These are phyloP conservation scores for Micractinium conductrix DNA, from an alignment of 139 green algal species.

Conservation along the genomic window DNA sequence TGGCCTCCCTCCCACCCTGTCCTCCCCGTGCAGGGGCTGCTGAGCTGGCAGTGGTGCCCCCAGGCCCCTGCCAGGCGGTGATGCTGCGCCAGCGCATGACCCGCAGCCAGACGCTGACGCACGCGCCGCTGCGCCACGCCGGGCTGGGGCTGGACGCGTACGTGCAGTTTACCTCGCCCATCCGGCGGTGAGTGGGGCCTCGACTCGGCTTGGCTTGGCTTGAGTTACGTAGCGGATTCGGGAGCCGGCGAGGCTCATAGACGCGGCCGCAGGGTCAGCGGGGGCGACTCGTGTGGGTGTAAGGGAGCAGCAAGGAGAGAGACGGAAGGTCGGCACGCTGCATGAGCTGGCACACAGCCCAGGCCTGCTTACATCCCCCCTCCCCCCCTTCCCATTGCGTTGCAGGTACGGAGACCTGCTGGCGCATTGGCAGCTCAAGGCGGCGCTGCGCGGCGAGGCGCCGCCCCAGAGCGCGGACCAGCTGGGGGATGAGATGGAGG, in stretches of 20 bases:
- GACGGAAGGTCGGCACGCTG: not conserved
- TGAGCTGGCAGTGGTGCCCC: constrained; percentile 63
- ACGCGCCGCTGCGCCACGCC: constrained; percentile 59
- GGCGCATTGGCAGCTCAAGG: constrained; percentile 87
- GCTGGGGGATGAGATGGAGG: constrained; percentile 44
- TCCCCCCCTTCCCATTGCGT: not conserved
- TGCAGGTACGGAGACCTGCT: constrained; percentile 80
- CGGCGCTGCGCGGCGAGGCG: constrained; percentile 49
- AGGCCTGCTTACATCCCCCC: not conserved
- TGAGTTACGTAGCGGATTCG: no score
- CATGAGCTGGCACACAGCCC: not conserved
- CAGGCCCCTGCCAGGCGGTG: constrained; percentile 62
- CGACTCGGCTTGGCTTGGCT: no score
- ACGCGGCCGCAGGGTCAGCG: no score
- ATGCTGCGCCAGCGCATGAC: constrained; percentile 77
- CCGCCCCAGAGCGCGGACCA: constrained; percentile 42
- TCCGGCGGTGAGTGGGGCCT: constrained; percentile 63
- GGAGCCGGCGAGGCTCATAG: no score
- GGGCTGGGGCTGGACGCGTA: constrained; percentile 79
- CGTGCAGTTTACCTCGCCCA: constrained; percentile 83
- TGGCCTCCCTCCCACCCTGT: no score
- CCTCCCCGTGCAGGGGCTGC: no score
- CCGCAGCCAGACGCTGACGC: constrained; percentile 48
- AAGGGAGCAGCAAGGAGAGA: no score
- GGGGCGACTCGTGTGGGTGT: no score